These are phyloP conservation scores for Plasmodium gaboni DNA, from an alignment of 169 alveolate genomes.

Conservation along the genomic window DNA sequence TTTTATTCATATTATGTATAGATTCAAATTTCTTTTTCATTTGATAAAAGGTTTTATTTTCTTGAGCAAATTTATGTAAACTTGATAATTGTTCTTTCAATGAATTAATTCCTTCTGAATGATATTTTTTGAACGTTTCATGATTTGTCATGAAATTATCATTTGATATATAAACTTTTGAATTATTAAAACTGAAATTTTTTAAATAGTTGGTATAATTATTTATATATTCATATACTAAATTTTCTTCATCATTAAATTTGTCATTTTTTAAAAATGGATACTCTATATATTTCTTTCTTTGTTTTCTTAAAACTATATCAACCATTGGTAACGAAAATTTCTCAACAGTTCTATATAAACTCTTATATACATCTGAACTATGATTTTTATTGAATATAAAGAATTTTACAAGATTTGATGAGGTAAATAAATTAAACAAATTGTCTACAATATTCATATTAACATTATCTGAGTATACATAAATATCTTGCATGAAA, in stretches of 20 bases:
- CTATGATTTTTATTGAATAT: slow-evolving; percentile 19
- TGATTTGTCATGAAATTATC: slow-evolving; percentile 5
- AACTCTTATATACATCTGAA: slow-evolving; percentile 3
- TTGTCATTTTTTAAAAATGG: slow-evolving; percentile 7
- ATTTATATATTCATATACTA: slow-evolving; percentile 43
- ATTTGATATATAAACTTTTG: slow-evolving; percentile 1
- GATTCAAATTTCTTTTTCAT: slow-evolving; percentile 12
- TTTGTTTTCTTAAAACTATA: slow-evolving; percentile 7
- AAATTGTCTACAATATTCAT: slow-evolving; percentile 34
- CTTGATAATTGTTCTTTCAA: slow-evolving; percentile 32
- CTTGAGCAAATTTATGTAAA: slow-evolving; percentile 4
- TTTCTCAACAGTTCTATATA: slow-evolving; percentile 20
- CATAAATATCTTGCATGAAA: slow-evolving; percentile 19
- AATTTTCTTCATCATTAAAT: slow-evolving; percentile 14
- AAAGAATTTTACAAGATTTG: slow-evolving; percentile 50
- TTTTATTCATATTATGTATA: slow-evolving; percentile 40
- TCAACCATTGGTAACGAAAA: slow-evolving; percentile 28
- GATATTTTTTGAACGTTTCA: slow-evolving; percentile 18
- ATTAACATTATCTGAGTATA: slow-evolving; percentile 46
- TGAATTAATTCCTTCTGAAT: neutral
- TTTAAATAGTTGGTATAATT: slow-evolving; percentile 38
- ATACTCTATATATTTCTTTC: slow-evolving; percentile 8
- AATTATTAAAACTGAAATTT: slow-evolving; percentile 14
- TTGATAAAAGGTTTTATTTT: slow-evolving; percentile 25
- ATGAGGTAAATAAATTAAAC: slow-evolving; percentile 22